These are phyloP conservation scores for Claviceps sp. DNA, from an alignment of 2,329 filamentous ascomycete species.

Conservation along the genomic window DNA sequence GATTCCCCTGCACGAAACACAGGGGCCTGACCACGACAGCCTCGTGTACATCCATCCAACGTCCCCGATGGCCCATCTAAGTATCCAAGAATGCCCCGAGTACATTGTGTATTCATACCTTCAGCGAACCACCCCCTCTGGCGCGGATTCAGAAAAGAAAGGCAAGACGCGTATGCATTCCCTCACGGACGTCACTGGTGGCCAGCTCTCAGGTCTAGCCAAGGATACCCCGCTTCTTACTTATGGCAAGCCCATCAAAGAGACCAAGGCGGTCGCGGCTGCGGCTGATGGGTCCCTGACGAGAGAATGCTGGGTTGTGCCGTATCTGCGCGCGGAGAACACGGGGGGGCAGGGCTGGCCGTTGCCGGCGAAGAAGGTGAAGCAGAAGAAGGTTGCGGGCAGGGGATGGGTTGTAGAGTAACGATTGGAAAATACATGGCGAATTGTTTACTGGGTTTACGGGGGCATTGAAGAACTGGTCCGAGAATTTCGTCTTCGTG, in stretches of 20 bases:
- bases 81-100: conserved; percentile 61
- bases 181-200: conserved; percentile 63
- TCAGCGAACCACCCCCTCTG: conserved; percentile 47
- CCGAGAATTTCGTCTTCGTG: background rate
- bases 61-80: conserved; percentile 61
- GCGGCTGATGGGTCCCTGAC: conserved; percentile 23
- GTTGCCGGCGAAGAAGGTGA: conserved; percentile 70
- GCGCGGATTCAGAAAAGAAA: conserved; percentile 38
- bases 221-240: conserved; percentile 73
- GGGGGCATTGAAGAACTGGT: background rate
- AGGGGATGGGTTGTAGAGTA: conserved; percentile 62
- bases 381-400: conserved; percentile 59
- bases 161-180: conserved; percentile 78
- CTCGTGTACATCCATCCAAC: conserved; percentile 81
- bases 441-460: no score
- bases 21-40: conserved; percentile 36
- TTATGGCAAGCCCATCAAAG: conserved; percentile 85
- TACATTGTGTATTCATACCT: conserved; percentile 83
- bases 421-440: background rate
- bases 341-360: conserved; percentile 64
- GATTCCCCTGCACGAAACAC: conserved; percentile 44
- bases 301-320: conserved; percentile 73
- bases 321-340: conserved; percentile 58
- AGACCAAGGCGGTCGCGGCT: conserved; percentile 40
- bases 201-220: conserved; percentile 64